Percentiles rank a stretch among this genome's conserved stretches.
These are phyloP conservation scores for Trifolium fragiferum DNA, from an alignment of 306 rosid genomes.

Conservation along the genomic window DNA sequence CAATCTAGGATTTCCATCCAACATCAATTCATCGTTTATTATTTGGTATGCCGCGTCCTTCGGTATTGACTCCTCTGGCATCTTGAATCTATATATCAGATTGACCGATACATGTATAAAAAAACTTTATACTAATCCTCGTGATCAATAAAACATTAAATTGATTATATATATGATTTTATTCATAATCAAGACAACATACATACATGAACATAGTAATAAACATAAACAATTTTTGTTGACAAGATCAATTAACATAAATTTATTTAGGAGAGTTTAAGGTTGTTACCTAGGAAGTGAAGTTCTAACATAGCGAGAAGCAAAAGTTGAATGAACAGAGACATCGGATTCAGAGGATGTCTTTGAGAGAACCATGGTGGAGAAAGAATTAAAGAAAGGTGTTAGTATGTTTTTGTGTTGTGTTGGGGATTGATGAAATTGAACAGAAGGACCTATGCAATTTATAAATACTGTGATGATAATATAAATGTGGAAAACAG, in stretches of 20 bases:
- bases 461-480: background rate
- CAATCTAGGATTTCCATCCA: slow-evolving; percentile 55
- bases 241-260: too few species aligned
- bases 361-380: slow-evolving; percentile 80
- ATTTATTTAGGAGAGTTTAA: too few species aligned
- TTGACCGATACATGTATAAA: background rate
- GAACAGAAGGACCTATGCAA: background rate
- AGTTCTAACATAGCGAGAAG: slow-evolving; percentile 84
- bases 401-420: background rate
- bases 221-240: too few species aligned
- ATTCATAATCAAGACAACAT: too few species aligned
- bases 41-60: slow-evolving; percentile 61
- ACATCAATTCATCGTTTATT: slow-evolving; percentile 58
- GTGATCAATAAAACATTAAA: too few species aligned
- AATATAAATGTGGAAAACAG: background rate
- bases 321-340: slow-evolving; percentile 85
- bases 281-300: slow-evolving; percentile 71
- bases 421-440: background rate
- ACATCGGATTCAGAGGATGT: slow-evolving; percentile 64
- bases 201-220: too few species aligned
- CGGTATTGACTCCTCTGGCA: slow-evolving; percentile 55
- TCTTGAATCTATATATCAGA: slow-evolving; percentile 41
- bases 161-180: too few species aligned
- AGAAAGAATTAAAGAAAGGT: background rate
- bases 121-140: too few species aligned